Percentiles rank a stretch among this genome's conserved stretches.
phyloP scores from a whole-genome alignment of 2,329 filamentous ascomycete genomes.

The Pyrenochaeta sp. region DNA sequence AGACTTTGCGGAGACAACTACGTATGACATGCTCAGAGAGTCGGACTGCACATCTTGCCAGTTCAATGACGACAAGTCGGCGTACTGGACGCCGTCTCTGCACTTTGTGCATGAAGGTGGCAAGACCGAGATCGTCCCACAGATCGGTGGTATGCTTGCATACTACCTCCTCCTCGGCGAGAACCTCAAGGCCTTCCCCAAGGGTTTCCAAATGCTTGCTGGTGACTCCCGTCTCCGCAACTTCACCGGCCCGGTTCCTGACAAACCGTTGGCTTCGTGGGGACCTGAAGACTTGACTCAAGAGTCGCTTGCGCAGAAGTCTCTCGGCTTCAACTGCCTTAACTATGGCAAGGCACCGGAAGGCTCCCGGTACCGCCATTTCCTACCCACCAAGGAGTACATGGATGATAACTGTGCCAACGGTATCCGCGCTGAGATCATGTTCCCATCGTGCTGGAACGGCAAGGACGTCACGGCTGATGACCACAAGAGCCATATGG shows the following conservation, averaged over 20 bases:
- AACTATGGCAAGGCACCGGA: slow-evolving; percentile 76
- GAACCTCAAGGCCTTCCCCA: slow-evolving; percentile 74
- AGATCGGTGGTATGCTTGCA: slow-evolving; percentile 58
- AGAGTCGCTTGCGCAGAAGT: slow-evolving; percentile 76
- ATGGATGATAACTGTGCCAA: slow-evolving; percentile 83
- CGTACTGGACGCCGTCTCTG: slow-evolving; percentile 66
- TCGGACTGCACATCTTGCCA: slow-evolving; percentile 77
- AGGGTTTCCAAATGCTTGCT: slow-evolving; percentile 74
- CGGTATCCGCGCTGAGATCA: slow-evolving; percentile 76
- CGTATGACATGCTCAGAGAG: slow-evolving; percentile 66
- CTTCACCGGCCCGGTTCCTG: slow-evolving; percentile 66
- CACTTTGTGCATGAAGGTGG: slow-evolving; percentile 73
- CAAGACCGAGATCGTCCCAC: slow-evolving; percentile 71
- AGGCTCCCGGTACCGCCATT: slow-evolving; percentile 80
- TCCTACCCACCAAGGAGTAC: slow-evolving; percentile 79
- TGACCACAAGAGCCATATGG: slow-evolving; percentile 71
- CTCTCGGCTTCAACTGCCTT: slow-evolving; percentile 93
- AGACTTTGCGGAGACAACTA: slow-evolving; percentile 68
- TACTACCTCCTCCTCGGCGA: slow-evolving; percentile 86
- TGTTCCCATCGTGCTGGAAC: slow-evolving; percentile 81
- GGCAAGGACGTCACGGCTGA: slow-evolving; percentile 64
- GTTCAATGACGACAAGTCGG: slow-evolving; percentile 53
- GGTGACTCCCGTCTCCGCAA: slow-evolving; percentile 69
- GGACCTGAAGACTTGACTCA: slow-evolving; percentile 70
- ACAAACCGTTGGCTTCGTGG: slow-evolving; percentile 77